Evolutionary conservation across 2,329 filamentous ascomycete species (phyloP).

Genomic region (Lachnellula arida): DNA sequence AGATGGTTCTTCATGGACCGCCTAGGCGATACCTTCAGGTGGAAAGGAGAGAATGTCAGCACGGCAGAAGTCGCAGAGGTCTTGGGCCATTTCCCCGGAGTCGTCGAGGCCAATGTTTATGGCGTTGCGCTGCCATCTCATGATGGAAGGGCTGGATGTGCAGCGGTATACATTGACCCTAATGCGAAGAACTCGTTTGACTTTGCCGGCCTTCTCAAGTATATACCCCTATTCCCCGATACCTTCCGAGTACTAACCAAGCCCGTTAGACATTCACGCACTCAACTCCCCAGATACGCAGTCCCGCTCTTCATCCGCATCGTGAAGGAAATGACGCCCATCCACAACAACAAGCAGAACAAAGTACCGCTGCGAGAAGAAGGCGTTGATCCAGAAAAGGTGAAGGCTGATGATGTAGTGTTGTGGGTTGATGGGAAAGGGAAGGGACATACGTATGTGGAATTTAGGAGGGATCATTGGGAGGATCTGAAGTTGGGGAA

Average conservation of each 20-base stretch:
- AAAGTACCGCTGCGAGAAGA: slow-evolving; percentile 66
- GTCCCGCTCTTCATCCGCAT: slow-evolving; percentile 70
- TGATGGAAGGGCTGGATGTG: slow-evolving; percentile 65
- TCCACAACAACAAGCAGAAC: slow-evolving; percentile 77
- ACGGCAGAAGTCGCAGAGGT: slow-evolving; percentile 64
- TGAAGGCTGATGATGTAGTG: slow-evolving; percentile 38
- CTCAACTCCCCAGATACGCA: slow-evolving; percentile 65
- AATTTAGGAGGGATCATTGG: slow-evolving; percentile 58
- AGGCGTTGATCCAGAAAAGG: slow-evolving; percentile 55
- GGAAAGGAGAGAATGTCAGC: slow-evolving; percentile 67
- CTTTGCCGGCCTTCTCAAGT: slow-evolving; percentile 54
- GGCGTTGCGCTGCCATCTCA: slow-evolving; percentile 61
- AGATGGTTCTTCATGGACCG: slow-evolving; percentile 67
- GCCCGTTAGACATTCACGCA: slow-evolving; percentile 44
- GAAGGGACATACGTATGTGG: slow-evolving; percentile 50
- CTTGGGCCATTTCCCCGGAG: slow-evolving; percentile 52
- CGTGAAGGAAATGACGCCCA: slow-evolving; percentile 52
- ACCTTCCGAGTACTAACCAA: slow-evolving; percentile 1
- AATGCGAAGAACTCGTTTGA: slow-evolving; percentile 47
- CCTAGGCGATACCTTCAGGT: slow-evolving; percentile 69
- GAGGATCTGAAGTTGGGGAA: slow-evolving; percentile 41
- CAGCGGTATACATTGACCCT: slow-evolving; percentile 55
- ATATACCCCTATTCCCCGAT: slow-evolving; percentile 12
- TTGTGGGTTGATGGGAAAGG: slow-evolving; percentile 56
- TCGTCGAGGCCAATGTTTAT: slow-evolving; percentile 66